Evolutionary conservation across 1,139 yeast species (phyloP).

Genomic region (Lodderomyces theae): DNA sequence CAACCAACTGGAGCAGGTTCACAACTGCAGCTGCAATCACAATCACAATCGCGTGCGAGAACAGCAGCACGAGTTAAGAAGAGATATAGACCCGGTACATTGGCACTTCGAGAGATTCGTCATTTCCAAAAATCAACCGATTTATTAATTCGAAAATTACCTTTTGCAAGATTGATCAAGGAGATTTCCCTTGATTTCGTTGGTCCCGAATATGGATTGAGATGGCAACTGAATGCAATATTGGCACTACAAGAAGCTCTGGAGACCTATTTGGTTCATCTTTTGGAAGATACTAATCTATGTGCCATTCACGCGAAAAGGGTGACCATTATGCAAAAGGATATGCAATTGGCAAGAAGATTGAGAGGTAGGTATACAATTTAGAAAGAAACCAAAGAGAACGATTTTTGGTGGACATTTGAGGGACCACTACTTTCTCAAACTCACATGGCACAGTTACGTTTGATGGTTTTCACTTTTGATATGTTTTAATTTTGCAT

Average conservation of each 20-base stretch:
- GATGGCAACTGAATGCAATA: conserved; percentile 91
- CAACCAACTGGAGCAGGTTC: background rate
- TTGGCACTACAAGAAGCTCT: conserved; percentile 90
- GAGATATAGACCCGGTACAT: conserved; percentile 69
- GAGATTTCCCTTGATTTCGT: conserved; percentile 76
- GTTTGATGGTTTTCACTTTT: background rate
- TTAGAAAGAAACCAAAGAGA: too few species aligned
- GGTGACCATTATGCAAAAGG: conserved; percentile 92
- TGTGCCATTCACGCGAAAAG: conserved; percentile 93
- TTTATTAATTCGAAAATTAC: conserved; percentile 73
- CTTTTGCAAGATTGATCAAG: conserved; percentile 84
- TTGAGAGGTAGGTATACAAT: conserved; percentile 54
- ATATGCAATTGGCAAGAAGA: conserved; percentile 86
- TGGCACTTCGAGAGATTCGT: conserved; percentile 75
- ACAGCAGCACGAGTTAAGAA: conserved; percentile 26
- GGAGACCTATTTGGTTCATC: conserved; percentile 81
- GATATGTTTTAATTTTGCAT: background rate
- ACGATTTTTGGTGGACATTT: background rate
- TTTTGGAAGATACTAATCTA: conserved; percentile 85
- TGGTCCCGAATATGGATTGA: conserved; percentile 56
- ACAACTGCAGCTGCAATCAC: background rate
- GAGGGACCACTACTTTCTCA: too few species aligned
- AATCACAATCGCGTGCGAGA: conserved; percentile 2
- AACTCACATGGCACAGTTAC: too few species aligned
- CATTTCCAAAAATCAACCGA: conserved; percentile 78